Evolutionary conservation across 768 basidiomycete species (phyloP), one percentile per base, ranked within the genome.

Genomic region (Mycena rebaudengoi): DNA sequence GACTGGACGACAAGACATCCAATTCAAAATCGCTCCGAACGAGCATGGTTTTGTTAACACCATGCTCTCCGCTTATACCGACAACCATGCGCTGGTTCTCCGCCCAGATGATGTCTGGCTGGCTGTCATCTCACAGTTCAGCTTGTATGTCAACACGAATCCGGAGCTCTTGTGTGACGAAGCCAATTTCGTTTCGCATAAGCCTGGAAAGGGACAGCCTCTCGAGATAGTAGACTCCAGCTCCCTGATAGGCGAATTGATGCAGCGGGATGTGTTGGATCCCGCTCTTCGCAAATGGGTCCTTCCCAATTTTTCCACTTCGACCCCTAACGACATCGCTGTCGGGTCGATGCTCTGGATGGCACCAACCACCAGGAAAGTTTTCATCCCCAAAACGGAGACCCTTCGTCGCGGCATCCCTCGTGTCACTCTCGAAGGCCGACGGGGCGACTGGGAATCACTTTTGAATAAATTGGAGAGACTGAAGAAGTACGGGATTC

Each of bases 41-140:
- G 46, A 28, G 46, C 25, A 20, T 21, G 46, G 46, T 29, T 48
- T 48, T 20, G 46, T 48, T 8, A 23, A 29, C 20, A 48, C 46
- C 25, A 26, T 48, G 11, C 46, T 48, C 46, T 26, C 46, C 20
- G 46, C 46, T 13, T 48, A 48, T 21, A 48, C 46, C 7, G 46
- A 20, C 26, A 48, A 20, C 46, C 20, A 48, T 21, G 46, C 20
- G 21, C 20, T 48, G 20, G 46, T 48, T 23, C 26, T 48, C 23
- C 21, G 46, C 13, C 46, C 46, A 28, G 46, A 48, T 26, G 46
- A 48, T 48, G 46, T 48, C 46, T 48, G 46, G 46, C 46, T 48
- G 7, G 25, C 46, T 12, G 23, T 48, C 23, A 48, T 48, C 46
- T 48, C 46, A 26, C 46, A 48, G 25, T 48, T 48, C 26, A 29